A percentile compares a stretch with the other conserved stretches of the same genome.
Conservation (phyloP, 495 filamentous ascomycete genomes). For the Pyronema omphalodes region DNA sequence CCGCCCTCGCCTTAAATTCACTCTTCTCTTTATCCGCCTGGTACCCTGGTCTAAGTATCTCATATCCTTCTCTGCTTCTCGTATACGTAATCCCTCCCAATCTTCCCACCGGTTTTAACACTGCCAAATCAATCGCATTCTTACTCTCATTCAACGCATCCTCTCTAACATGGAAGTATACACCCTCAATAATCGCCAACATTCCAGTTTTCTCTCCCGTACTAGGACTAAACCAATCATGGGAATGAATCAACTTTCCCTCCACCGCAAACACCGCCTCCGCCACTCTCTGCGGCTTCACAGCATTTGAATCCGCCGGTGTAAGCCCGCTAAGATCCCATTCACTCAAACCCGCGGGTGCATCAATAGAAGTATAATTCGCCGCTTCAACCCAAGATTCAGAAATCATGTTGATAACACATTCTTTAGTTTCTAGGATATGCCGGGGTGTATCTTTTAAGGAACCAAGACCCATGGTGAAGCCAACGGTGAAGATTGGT, state of each 20-base stretch:
- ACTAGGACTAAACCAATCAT: conserved; percentile 35
- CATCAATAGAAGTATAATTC: conserved; percentile 61
- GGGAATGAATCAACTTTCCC: conserved; percentile 43
- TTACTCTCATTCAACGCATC: conserved; percentile 67
- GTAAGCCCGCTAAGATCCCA: conserved; percentile 66
- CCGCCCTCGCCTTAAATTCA: conserved; percentile 1
- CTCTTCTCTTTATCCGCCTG: background rate
- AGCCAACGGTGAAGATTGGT: conserved; percentile 70
- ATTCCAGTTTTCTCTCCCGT: conserved; percentile 63
- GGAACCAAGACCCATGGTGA: conserved; percentile 33
- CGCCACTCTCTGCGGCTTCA: conserved; percentile 50
- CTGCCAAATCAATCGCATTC: conserved; percentile 48
- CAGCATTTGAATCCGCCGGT: conserved; percentile 45
- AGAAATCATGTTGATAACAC: conserved; percentile 69
- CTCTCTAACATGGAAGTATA: conserved; percentile 74
- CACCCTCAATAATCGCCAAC: conserved; percentile 64
- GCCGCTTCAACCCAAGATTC: conserved; percentile 79
- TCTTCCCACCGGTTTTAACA: conserved; percentile 58
- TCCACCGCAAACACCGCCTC: conserved; percentile 75
- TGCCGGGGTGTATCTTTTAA: conserved; percentile 66
- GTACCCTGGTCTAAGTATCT: background rate
- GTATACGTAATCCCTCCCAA: conserved; percentile 67
- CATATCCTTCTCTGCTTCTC: background rate
- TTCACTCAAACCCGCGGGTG: conserved; percentile 61
- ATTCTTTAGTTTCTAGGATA: conserved; percentile 50